Conservation (phyloP, 2,329 filamentous ascomycete genomes). For the Blastomyces percursus region DNA sequence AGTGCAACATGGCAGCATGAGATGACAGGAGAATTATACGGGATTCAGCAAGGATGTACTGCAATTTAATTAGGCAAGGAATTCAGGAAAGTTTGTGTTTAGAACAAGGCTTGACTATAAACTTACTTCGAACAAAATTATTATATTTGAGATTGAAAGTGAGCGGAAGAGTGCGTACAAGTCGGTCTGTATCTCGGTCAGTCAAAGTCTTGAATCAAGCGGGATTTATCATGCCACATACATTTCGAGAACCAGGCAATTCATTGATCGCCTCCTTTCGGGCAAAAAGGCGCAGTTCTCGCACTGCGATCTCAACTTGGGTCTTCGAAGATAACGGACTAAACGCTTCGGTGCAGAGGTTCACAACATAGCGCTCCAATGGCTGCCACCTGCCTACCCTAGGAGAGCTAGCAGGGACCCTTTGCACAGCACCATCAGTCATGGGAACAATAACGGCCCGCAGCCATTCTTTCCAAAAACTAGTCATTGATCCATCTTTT, state of each 20-base stretch:
- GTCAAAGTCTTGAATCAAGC: neutral
- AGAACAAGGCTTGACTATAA: neutral
- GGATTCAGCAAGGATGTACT: constrained; percentile 79
- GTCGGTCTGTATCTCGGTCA: constrained; percentile 47
- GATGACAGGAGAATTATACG: constrained; percentile 94
- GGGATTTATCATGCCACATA: constrained; percentile 15
- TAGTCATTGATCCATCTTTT: constrained; percentile 67
- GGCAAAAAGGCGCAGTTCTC: constrained; percentile 83
- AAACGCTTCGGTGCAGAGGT: constrained; percentile 88
- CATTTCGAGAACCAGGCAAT: constrained; percentile 75
- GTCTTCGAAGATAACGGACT: constrained; percentile 88
- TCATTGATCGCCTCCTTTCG: constrained; percentile 89
- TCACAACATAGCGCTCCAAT: constrained; percentile 90
- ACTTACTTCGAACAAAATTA: constrained; percentile 66
- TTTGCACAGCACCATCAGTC: constrained; percentile 72
- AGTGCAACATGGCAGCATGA: constrained; percentile 89
- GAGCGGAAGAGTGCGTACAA: constrained; percentile 86
- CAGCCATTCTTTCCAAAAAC: constrained; percentile 98
- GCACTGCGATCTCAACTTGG: constrained; percentile 81
- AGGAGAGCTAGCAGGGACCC: constrained; percentile 79
- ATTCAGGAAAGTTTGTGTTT: neutral
- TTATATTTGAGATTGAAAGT: constrained; percentile 81
- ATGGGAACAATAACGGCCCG: constrained; percentile 90
- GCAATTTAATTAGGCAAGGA: constrained; percentile 2
- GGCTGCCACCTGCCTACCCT: constrained; percentile 92